Conservation (phyloP, 2,329 filamentous ascomycete genomes). For the Penicillium crustosum region DNA sequence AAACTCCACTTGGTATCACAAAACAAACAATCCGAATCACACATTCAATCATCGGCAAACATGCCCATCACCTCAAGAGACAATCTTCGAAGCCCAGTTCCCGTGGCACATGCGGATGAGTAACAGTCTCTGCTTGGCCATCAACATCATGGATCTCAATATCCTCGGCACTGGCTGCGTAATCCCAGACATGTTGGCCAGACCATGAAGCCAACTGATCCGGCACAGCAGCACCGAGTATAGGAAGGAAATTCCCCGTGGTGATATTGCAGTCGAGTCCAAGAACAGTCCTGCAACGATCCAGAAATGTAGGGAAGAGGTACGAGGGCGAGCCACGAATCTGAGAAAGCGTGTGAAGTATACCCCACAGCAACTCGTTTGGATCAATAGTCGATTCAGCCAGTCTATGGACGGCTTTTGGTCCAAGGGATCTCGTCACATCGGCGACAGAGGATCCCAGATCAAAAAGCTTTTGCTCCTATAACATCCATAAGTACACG, state of each 20-base stretch:
- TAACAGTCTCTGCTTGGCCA: conserved; percentile 8
- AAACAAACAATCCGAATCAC: neutral
- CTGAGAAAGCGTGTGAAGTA: conserved; percentile 39
- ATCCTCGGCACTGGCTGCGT: conserved; percentile 5
- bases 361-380: conserved; percentile 41
- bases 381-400: conserved; percentile 35
- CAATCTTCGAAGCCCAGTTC: conserved; percentile 12
- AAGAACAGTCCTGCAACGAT: conserved; percentile 33
- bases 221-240: conserved; percentile 15
- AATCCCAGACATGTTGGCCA: conserved; percentile 20
- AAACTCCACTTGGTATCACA: conserved; percentile 23
- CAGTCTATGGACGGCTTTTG: conserved; percentile 29
- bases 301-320: conserved; percentile 35
- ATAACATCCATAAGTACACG: neutral
- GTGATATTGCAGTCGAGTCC: conserved; percentile 34
- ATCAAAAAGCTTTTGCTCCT: conserved; percentile 43
- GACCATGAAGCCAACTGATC: conserved; percentile 18
- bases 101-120: conserved; percentile 1
- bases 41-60: neutral
- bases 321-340: conserved; percentile 43
- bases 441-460: conserved; percentile 36
- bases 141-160: conserved; percentile 5
- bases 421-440: conserved; percentile 33
- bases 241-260: conserved; percentile 30
- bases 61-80: conserved; percentile 2